Conservation (phyloP, 495 filamentous ascomycete species). For the Immersiella caudata region DNA sequence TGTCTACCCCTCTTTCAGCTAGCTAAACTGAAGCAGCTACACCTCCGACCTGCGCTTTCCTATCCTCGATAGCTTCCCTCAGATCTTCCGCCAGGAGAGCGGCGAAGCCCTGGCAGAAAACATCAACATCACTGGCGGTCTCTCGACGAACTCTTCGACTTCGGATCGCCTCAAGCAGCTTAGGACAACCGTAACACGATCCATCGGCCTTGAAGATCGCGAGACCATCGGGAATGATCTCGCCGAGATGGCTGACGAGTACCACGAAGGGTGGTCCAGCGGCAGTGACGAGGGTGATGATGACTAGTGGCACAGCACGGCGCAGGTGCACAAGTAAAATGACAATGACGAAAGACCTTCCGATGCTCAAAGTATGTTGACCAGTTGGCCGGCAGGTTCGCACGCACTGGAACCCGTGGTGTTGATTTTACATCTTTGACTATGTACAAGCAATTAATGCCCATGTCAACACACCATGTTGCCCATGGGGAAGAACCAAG, state of each 20-base stretch:
- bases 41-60: constrained; percentile 67
- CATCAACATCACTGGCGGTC: constrained; percentile 62
- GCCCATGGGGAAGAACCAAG: background rate
- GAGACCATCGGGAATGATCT: constrained; percentile 84
- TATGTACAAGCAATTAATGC: background rate
- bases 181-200: constrained; percentile 58
- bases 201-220: constrained; percentile 72
- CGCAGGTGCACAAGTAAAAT: too few species aligned
- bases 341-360: background rate
- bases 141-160: constrained; percentile 76
- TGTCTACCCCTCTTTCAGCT: background rate
- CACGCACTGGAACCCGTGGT: background rate
- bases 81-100: constrained; percentile 54
- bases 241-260: constrained; percentile 81
- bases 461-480: background rate
- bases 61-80: constrained; percentile 78
- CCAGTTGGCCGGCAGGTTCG: background rate
- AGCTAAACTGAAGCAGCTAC: constrained; percentile 35
- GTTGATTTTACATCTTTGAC: background rate
- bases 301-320: constrained; percentile 35
- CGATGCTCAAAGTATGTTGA: background rate
- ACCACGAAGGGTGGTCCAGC: constrained; percentile 87
- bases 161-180: constrained; percentile 68
- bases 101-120: constrained; percentile 39
- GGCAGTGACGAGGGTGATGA: constrained; percentile 83